Base-by-base conservation (phyloP, 495 filamentous ascomycete genomes). In the Paragyromitra xinjiangensis region DNA sequence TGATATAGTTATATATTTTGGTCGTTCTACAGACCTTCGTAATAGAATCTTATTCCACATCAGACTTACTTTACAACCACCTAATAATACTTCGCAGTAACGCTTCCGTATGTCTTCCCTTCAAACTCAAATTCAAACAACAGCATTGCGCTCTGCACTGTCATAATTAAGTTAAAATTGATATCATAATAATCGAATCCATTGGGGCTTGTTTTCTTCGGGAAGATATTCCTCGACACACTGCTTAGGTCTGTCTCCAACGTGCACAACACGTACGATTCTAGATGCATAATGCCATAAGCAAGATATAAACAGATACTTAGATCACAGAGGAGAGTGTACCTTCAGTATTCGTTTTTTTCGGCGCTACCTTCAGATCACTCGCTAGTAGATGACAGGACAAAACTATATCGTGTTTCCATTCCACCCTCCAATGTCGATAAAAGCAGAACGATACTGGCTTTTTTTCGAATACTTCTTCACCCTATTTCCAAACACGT, bases 121-220 rank as follows among this genome's bases (percentile, higher is more conserved):
- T 92, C 90, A 58, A 92, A 90, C 82, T 90, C 89, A 59, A 92
- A 81, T 84, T 92, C 89, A 83, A 92, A 92, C 16, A 89, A 86
- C 71, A 93, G 77, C 7, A 88, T 89, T 0, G 91, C 91, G 67
- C 88, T 90, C 76, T 92, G 89, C 50, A 92, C 90, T 65, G 88
- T 89, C 91, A 92, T 92, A 81, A 91, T 88, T 24, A 93, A 87
- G 9, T 89, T 89, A 71, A 92, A 92, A 71, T 92, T 89, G 58
- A 92, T 83, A 73, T 92, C 92, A 75, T 91, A 90, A 80, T 92
- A 92, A 80, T 92, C 90, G 24, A 91, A 87, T 16, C 89, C 90
- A 16, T 88, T 83, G 12, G 89, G 91, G n/a, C 90, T 92, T 12
- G 88, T 92, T 58, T 91, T 83, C n/a, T 88, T 78, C 0, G 89